phyloP scores from a whole-genome alignment of 495 filamentous ascomycete genomes.

The Tuber aestivum region DNA sequence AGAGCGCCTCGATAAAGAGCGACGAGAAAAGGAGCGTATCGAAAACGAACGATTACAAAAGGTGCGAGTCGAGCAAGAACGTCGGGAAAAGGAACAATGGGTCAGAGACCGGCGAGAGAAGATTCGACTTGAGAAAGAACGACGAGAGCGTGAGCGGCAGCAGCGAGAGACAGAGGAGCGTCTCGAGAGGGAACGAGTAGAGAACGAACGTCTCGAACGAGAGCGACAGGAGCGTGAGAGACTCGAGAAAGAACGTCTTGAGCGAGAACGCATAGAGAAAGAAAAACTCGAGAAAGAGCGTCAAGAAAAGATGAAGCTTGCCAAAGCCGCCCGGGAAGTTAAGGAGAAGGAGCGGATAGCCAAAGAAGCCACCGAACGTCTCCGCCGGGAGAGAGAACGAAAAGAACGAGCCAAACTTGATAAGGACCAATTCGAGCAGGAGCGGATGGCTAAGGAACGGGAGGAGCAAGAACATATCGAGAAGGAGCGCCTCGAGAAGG shows the following conservation, averaged over 20 bases:
- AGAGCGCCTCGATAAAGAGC: slow-evolving; percentile 19
- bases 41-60: slow-evolving; percentile 22
- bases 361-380: slow-evolving; percentile 33
- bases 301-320: slow-evolving; percentile 46
- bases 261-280: slow-evolving; percentile 45
- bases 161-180: slow-evolving; percentile 21
- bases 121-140: slow-evolving; percentile 43
- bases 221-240: slow-evolving; percentile 49
- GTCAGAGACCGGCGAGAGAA: slow-evolving; percentile 49
- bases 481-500: slow-evolving; percentile 36
- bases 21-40: slow-evolving; percentile 27
- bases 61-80: slow-evolving; percentile 22
- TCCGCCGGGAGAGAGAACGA: slow-evolving; percentile 33
- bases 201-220: slow-evolving; percentile 41
- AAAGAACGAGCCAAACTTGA: slow-evolving; percentile 29
- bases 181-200: slow-evolving; percentile 32
- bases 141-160: slow-evolving; percentile 43
- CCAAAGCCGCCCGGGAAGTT: slow-evolving; percentile 27
- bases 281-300: slow-evolving; percentile 49
- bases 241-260: slow-evolving; percentile 43
- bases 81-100: slow-evolving; percentile 50
- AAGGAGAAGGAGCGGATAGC: slow-evolving; percentile 41
- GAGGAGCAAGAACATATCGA: slow-evolving; percentile 34
- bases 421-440: slow-evolving; percentile 44
- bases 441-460: slow-evolving; percentile 42